Evolutionary conservation across 176 grass and related monocot genomes (phyloP).

Genomic region (Leersia perrieri): DNA sequence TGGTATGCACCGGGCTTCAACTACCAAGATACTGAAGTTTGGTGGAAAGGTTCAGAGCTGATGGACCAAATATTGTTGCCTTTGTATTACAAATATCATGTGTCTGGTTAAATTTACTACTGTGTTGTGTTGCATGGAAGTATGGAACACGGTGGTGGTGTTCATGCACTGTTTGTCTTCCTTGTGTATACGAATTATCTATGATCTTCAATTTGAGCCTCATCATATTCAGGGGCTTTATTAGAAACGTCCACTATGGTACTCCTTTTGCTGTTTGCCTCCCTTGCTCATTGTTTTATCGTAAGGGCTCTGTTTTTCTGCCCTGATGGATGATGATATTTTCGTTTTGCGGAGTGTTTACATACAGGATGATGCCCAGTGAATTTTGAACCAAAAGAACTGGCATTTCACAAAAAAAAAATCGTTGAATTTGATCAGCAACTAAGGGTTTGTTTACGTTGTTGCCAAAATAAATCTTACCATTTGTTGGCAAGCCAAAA

Average conservation of each 20-base stretch:
- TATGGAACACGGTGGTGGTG: not conserved
- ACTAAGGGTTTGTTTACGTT: no score
- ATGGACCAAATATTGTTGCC: not conserved
- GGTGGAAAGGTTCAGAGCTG: not conserved
- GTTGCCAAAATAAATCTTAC: no score
- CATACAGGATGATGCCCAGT: no score
- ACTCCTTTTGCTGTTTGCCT: not conserved
- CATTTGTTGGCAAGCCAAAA: no score
- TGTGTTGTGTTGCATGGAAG: constrained; percentile 2
- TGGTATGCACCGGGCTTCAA: not conserved
- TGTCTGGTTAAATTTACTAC: not conserved
- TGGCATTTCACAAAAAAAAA: no score
- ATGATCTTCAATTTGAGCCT: not conserved
- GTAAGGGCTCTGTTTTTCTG: no score
- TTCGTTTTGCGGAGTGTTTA: no score
- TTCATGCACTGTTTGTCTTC: constrained; percentile 8
- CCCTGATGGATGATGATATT: no score
- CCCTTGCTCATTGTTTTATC: no score
- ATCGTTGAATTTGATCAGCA: no score
- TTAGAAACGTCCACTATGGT: not conserved
- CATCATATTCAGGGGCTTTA: not conserved
- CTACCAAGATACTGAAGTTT: not conserved
- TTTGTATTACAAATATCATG: not conserved
- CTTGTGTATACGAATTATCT: not conserved
- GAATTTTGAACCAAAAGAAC: no score